phyloP scores from a whole-genome alignment of 352 stramenopile genomes.

The Poterioochromonas sp. region DNA sequence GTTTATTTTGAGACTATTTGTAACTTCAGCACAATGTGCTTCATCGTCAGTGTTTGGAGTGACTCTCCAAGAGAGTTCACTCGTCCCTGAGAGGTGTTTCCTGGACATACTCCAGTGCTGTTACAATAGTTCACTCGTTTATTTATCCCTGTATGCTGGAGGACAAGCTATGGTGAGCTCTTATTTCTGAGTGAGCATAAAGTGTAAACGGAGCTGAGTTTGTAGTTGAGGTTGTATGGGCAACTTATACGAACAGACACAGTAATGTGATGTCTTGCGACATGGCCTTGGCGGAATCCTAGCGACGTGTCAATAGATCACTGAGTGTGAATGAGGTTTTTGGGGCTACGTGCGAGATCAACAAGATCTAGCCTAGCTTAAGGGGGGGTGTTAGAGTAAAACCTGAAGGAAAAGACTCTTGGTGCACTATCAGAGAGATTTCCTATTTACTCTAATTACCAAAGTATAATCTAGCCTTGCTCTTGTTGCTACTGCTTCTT shows the following conservation, averaged over 20 bases:
- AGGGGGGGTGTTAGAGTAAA: conserved; percentile 28
- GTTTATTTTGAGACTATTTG: conserved; percentile 23
- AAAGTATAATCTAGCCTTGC: conserved; percentile 20
- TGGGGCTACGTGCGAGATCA: background rate
- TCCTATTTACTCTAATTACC: conserved; percentile 29
- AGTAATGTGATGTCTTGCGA: conserved; percentile 9
- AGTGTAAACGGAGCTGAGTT: conserved; percentile 7
- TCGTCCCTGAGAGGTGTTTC: conserved; percentile 33
- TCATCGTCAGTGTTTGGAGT: conserved; percentile 32
- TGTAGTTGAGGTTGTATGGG: conserved; percentile 32
- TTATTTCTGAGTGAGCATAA: conserved; percentile 32
- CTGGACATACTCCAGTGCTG: conserved; percentile 31
- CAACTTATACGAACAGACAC: conserved; percentile 15
- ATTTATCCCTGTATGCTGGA: conserved; percentile 24
- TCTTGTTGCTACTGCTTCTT: conserved; percentile 26
- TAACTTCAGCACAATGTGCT: conserved; percentile 34
- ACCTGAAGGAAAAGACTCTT: conserved; percentile 21
- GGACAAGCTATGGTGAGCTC: conserved; percentile 19
- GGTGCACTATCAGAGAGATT: conserved; percentile 28
- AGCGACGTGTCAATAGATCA: conserved; percentile 27
- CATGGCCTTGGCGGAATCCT: conserved; percentile 31
- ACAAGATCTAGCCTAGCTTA: conserved; percentile 29
- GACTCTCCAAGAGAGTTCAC: conserved; percentile 30
- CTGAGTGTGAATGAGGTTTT: conserved; percentile 16
- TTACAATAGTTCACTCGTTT: conserved; percentile 31